Conservation (phyloP, 1,284 basidiomycete species). For the Heterobasidion occidentale region DNA sequence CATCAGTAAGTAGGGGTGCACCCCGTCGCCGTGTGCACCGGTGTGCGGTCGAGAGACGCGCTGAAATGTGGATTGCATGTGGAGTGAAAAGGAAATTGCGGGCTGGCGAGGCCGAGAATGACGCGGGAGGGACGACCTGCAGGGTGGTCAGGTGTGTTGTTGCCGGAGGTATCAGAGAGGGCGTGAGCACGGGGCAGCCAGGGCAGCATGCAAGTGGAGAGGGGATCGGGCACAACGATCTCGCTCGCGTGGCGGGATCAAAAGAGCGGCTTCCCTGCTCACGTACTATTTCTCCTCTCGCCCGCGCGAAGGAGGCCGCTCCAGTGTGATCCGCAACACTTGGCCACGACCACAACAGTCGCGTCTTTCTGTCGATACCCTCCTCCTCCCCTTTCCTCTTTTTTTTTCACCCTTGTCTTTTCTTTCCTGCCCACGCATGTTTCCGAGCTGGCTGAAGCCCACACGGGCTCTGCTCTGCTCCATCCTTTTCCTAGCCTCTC, state of each 20-base stretch:
- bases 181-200: no score
- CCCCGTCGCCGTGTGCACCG: no score
- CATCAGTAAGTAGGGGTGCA: no score
- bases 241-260: not conserved
- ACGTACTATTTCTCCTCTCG: no score
- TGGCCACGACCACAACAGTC: not conserved
- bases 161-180: no score
- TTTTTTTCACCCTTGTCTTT: not conserved
- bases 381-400: not conserved
- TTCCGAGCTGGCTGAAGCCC: conserved; percentile 9
- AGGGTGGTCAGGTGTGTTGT: no score
- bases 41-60: no score
- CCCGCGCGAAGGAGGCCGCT: no score
- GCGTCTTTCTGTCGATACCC: not conserved
- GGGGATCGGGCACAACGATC: not conserved
- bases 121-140: no score
- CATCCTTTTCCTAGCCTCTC: conserved; percentile 10
- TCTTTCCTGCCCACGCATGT: conserved; percentile 9
- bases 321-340: not conserved
- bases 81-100: no score
- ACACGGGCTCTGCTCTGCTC: not conserved
- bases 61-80: no score
- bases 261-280: not conserved
- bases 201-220: not conserved
- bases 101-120: no score